Base-by-base conservation (phyloP, 1,284 basidiomycete genomes). In the Peniophora sp. region DNA sequence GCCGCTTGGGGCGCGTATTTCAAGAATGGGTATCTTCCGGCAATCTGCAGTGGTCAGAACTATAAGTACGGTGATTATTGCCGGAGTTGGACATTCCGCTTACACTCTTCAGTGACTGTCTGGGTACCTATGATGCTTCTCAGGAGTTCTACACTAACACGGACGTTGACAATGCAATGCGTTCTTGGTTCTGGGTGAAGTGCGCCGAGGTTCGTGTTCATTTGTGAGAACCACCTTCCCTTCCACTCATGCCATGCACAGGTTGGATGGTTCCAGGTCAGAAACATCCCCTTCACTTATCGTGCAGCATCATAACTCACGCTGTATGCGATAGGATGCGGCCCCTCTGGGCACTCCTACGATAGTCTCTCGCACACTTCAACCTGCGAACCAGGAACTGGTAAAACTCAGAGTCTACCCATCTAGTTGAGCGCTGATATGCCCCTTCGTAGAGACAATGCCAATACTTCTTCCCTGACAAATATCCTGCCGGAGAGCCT, bases 161-260 rank as follows among this genome's bases (percentile, higher is more conserved):
- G 1, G 63, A 67, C 2, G 63, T 84, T 44, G 70, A 81, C 60
- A 78, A 85, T 58, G 57, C 69, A 3, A 59, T 54, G 14, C 71
- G 79, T 3, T 79, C 81, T 1, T 84, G 81, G 81, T 65, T 65
- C 45, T 84, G 81, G 81, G 78, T 81, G 53, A 74, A 78, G 76
- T 73, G 68, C 58, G 69, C 60, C 20, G 39, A 16, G 52, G 27
- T 32, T 43, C 22, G 24, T 25, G 10, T 17, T 41, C 24, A 20
- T 36, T 45, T n/a, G n/a, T n/a, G n/a, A n/a, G n/a, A n/a, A n/a
- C n/a, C n/a, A n/a, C n/a, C n/a, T n/a, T n/a, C n/a, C n/a, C n/a
- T n/a, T n/a, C n/a, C 45, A 22, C 23, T 43, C 49, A 50, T 20
- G 27, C 23, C 6, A 32, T 12, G 5, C 12, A 12, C 73, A 85